Base-by-base conservation (phyloP, 2,329 filamentous ascomycete genomes). In the Septoria petroselini region DNA sequence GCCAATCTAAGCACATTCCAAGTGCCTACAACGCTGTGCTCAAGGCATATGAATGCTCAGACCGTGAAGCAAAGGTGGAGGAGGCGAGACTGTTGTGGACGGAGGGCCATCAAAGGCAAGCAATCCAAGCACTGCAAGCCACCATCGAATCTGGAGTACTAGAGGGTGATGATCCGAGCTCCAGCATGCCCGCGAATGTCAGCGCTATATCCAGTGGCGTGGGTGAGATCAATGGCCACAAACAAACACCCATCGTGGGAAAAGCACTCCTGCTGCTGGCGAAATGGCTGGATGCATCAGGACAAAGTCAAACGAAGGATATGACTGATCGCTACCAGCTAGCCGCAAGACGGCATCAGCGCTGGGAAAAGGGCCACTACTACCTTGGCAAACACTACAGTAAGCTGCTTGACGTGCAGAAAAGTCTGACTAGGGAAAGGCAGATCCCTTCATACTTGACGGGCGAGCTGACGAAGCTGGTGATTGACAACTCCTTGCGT, bases 341-440 rank as follows among this genome's bases (percentile, higher is more conserved):
- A 58, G 91, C 91, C 1, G 81, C 86, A n/a, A 83, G 80, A 64
- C 83, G 81, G 2, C 73, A 68, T 55, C 72, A 76, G 4, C 82
- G 82, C 43, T 98, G 91, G 91, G 93, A 98, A 66, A 97, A 96
- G 69, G 91, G 89, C 0, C 91, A 97, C 66, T 98, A 97, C 68
- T 95, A 96, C 67, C 79, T 99, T 7, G 93, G 93, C 4, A 89
- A 91, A 39, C 90, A 97, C 70, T 98, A 98, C 77, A 94, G 95
- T 68, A 98, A 96, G 69, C 80, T 97, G 3, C 75, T 96, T 2
- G 91, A 97, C 62, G 88, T 89, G 0, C 90, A 97, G 67, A 91
- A 89, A 68, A 75, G 79, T 1, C 80, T 95, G 44, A 83, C 85
- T 30, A 75, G 81, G 14, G 81, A 85, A 21, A 90, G 91, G 56